Conservation (phyloP, 2,329 filamentous ascomycete genomes). For the Mariannaea sp. region DNA sequence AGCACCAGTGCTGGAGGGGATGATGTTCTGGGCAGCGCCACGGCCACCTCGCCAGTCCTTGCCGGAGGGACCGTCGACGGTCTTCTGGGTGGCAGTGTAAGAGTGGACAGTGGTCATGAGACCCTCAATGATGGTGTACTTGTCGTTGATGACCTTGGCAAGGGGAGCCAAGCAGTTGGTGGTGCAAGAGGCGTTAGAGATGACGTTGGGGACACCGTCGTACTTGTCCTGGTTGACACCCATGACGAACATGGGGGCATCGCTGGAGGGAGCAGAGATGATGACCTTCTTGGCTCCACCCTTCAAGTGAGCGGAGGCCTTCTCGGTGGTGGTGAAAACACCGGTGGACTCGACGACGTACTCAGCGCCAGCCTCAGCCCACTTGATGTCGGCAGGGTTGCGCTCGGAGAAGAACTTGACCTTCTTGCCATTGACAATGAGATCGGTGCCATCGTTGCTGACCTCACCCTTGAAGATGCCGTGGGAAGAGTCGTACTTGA, state of each 20-base stretch:
- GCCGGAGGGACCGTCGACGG: slow-evolving; percentile 92
- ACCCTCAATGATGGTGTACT: slow-evolving; percentile 96
- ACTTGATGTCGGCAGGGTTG: slow-evolving; percentile 89
- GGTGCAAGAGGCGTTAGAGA: slow-evolving; percentile 99
- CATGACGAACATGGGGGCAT: slow-evolving; percentile 99
- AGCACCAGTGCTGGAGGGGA: slow-evolving; percentile 97
- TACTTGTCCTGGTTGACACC: slow-evolving; percentile 97
- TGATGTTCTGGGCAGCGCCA: slow-evolving; percentile 99
- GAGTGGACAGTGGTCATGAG: slow-evolving; percentile 99
- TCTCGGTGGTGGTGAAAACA: slow-evolving; percentile 98
- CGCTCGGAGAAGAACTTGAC: slow-evolving; percentile 94
- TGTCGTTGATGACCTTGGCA: slow-evolving; percentile 99
- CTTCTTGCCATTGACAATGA: slow-evolving; percentile 91
- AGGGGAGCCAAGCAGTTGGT: slow-evolving; percentile 99
- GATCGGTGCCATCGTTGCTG: slow-evolving; percentile 69
- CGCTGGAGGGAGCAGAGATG: slow-evolving; percentile 89
- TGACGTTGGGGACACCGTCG: slow-evolving; percentile 86
- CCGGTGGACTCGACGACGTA: slow-evolving; percentile 98
- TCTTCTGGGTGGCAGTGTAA: slow-evolving; percentile 99
- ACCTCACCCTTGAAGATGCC: slow-evolving; percentile 94
- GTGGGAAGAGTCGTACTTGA: slow-evolving; percentile 99
- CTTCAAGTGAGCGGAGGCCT: slow-evolving; percentile 92
- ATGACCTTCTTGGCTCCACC: slow-evolving; percentile 98
- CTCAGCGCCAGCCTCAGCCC: slow-evolving; percentile 82
- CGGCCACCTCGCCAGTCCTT: slow-evolving; percentile 99